These are phyloP conservation scores for Gloeopeniophorella convolvens DNA, from an alignment of 768 basidiomycete species.

Conservation along the genomic window DNA sequence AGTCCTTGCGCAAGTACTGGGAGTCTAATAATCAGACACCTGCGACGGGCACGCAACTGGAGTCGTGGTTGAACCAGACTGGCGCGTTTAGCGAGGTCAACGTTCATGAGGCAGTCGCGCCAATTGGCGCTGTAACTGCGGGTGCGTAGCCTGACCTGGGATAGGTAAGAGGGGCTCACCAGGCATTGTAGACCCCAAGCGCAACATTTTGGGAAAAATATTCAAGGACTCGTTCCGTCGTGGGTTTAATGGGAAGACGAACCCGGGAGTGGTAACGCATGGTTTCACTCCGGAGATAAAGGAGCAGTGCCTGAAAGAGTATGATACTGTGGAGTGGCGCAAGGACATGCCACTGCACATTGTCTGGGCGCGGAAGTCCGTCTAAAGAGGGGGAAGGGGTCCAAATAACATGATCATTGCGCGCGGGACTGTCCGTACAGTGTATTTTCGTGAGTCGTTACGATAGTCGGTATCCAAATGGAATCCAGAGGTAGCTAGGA, in stretches of 20 bases:
- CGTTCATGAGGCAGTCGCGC: conserved; percentile 1
- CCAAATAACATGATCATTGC: no score
- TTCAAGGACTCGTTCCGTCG: background rate
- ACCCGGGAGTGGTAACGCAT: background rate
- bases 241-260: background rate
- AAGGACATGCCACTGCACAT: background rate
- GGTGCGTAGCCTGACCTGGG: background rate
- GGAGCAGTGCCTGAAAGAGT: background rate
- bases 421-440: no score
- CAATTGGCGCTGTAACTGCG: background rate
- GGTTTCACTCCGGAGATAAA: conserved; percentile 10
- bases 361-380: conserved; percentile 8
- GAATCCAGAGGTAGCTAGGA: background rate
- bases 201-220: background rate
- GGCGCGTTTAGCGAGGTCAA: conserved; percentile 8
- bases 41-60: background rate
- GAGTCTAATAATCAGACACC: background rate
- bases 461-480: background rate
- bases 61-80: background rate
- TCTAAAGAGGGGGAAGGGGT: no score
- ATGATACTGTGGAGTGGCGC: conserved; percentile 1
- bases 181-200: background rate
- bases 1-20: background rate
- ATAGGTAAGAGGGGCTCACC: background rate
- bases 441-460: background rate